Evolutionary conservation across 257 asterid genomes (phyloP).

Genomic region (Ocimum tenuiflorum): DNA sequence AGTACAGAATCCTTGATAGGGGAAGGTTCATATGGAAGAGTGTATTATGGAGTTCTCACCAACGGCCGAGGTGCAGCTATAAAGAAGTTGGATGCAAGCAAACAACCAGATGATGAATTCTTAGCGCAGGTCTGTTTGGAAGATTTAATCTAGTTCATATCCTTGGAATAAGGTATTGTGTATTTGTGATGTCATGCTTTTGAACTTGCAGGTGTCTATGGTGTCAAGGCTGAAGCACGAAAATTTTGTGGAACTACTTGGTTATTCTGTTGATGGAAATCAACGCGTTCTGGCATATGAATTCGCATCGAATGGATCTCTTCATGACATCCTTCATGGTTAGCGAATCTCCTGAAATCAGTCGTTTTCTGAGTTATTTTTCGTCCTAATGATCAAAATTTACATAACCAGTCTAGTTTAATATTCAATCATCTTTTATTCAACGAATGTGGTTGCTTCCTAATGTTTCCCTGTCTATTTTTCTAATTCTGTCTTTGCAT

Average conservation of each 20-base stretch:
- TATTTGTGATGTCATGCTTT: too few relatives aligned
- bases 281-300: conserved; percentile 64
- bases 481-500: neutral
- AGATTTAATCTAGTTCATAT: neutral
- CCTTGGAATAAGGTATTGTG: neutral
- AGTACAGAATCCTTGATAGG: conserved; percentile 61
- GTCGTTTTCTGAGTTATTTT: conserved; percentile 1
- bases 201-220: conserved; percentile 62
- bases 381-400: neutral
- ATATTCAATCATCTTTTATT: neutral
- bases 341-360: conserved; percentile 13
- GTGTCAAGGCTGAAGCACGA: conserved; percentile 74
- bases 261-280: conserved; percentile 61
- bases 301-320: conserved; percentile 67
- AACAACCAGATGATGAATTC: conserved; percentile 71
- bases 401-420: neutral
- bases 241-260: conserved; percentile 57
- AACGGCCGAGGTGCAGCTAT: conserved; percentile 64
- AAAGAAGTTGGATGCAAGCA: conserved; percentile 77
- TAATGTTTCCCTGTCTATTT: neutral
- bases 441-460: neutral
- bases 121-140: conserved; percentile 45
- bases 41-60: conserved; percentile 58
- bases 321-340: conserved; percentile 82
- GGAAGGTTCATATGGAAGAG: conserved; percentile 91